phyloP scores from a whole-genome alignment of 371 early-diverging fungal genomes.

The Zychaea mexicana region DNA sequence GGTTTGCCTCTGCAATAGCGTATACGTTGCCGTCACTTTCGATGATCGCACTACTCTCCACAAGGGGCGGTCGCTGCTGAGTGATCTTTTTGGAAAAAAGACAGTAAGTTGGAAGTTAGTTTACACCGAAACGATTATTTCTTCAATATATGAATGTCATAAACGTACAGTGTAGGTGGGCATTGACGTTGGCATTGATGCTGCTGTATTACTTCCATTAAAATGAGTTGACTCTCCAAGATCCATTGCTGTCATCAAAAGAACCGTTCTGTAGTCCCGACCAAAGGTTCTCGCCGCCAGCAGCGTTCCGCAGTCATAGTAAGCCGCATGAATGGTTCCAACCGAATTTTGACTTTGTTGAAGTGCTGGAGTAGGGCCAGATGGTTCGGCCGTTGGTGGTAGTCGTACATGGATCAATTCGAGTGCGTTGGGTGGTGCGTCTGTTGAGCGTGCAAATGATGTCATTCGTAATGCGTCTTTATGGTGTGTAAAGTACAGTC shows the following conservation, averaged over 20 bases:
- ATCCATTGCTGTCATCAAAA: constrained; percentile 57
- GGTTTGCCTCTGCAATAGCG: constrained; percentile 68
- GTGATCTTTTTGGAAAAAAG: not conserved
- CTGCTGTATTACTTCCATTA: not conserved
- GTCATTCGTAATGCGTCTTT: constrained; percentile 16
- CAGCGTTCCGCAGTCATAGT: constrained; percentile 66
- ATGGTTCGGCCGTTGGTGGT: constrained; percentile 49
- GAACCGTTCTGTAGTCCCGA: constrained; percentile 67
- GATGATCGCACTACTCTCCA: constrained; percentile 20
- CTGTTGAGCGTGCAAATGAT: not conserved
- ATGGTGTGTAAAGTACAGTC: constrained; percentile 74
- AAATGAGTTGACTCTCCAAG: constrained; percentile 33
- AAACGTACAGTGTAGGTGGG: not conserved
- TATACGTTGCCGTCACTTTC: constrained; percentile 77
- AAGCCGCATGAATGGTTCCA: constrained; percentile 55
- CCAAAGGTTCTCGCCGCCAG: constrained; percentile 63
- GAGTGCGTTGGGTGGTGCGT: constrained; percentile 49
- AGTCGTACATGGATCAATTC: constrained; percentile 74
- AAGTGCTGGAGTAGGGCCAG: not conserved
- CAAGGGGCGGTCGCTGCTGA: not conserved
- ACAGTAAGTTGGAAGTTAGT: not conserved
- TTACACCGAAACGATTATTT: not conserved
- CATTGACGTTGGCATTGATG: not conserved
- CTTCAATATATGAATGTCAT: no score
- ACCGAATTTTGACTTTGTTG: constrained; percentile 9